Conservation (phyloP, 495 filamentous ascomycete genomes). For the Talaromyces nanjingensis region DNA sequence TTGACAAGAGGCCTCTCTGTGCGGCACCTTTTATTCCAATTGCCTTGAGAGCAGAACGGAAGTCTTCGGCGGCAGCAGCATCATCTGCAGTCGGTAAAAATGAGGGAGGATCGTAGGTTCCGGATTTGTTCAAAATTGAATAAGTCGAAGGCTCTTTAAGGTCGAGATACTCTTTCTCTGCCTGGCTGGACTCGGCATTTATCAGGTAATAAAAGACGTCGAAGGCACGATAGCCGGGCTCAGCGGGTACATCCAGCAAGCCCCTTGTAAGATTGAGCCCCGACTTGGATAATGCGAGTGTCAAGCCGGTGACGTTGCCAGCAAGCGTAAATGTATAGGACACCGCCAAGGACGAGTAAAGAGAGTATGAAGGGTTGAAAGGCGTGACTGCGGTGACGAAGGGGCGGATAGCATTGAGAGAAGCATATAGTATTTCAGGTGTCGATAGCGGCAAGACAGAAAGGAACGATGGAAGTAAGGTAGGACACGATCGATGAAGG, state of each 20-base stretch:
- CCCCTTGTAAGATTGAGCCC: conserved; percentile 82
- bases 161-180: conserved; percentile 86
- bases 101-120: conserved; percentile 78
- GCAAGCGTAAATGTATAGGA: conserved; percentile 74
- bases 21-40: conserved; percentile 87
- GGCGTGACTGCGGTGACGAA: conserved; percentile 85
- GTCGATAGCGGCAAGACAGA: conserved; percentile 70
- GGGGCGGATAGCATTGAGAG: conserved; percentile 71
- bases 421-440: conserved; percentile 64
- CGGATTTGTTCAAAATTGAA: conserved; percentile 68
- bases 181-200: conserved; percentile 79
- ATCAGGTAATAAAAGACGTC: conserved; percentile 97
- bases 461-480: conserved; percentile 74
- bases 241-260: conserved; percentile 70
- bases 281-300: conserved; percentile 73
- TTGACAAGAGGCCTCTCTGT: conserved; percentile 72
- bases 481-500: conserved; percentile 82
- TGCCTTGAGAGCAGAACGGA: conserved; percentile 70
- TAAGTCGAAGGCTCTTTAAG: conserved; percentile 76
- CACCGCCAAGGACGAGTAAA: conserved; percentile 74
- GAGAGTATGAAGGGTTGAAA: conserved; percentile 75
- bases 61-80: conserved; percentile 87
- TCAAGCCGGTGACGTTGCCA: conserved; percentile 68
- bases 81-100: conserved; percentile 94
- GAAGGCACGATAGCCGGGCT: conserved; percentile 86